phyloP scores from a whole-genome alignment of 1,284 basidiomycete genomes.

The Ustilago nuda region DNA sequence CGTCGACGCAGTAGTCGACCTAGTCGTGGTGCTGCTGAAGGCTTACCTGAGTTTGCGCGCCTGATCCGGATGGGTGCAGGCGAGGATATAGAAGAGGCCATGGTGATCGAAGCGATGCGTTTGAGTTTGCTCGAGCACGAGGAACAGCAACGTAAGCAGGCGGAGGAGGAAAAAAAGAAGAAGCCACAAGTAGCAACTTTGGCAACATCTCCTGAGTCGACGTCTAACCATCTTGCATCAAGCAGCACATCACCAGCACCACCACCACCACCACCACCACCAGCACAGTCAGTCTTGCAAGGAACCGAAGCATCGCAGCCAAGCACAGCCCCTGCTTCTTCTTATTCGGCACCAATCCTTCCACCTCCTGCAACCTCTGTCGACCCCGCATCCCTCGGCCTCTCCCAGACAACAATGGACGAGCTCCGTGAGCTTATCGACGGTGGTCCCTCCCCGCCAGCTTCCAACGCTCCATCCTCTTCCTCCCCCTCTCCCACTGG shows the following conservation, averaged over 20 bases:
- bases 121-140: constrained; percentile 89
- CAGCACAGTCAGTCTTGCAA: constrained; percentile 37
- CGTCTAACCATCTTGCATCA: constrained; percentile 8
- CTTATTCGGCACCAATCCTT: not conserved
- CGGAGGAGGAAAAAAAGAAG: constrained; percentile 60
- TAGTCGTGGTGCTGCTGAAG: constrained; percentile 30
- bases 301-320: constrained; percentile 22
- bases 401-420: constrained; percentile 53
- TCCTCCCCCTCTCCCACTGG: not conserved
- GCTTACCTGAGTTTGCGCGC: constrained; percentile 77
- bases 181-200: constrained; percentile 6
- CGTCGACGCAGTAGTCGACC: constrained; percentile 47
- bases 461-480: constrained; percentile 26
- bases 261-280: constrained; percentile 4
- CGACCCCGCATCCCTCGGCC: constrained; percentile 43
- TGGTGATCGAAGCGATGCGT: constrained; percentile 99
- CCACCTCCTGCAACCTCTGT: constrained; percentile 12
- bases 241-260: constrained; percentile 5
- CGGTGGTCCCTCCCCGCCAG: constrained; percentile 31
- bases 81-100: constrained; percentile 91
- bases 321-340: constrained; percentile 7
- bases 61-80: constrained; percentile 84
- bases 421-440: constrained; percentile 61
- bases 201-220: constrained; percentile 15
- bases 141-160: constrained; percentile 70